Conservation (phyloP, 2,329 filamentous ascomycete species). For the Ophiocordyceps camponoti-floridani region DNA sequence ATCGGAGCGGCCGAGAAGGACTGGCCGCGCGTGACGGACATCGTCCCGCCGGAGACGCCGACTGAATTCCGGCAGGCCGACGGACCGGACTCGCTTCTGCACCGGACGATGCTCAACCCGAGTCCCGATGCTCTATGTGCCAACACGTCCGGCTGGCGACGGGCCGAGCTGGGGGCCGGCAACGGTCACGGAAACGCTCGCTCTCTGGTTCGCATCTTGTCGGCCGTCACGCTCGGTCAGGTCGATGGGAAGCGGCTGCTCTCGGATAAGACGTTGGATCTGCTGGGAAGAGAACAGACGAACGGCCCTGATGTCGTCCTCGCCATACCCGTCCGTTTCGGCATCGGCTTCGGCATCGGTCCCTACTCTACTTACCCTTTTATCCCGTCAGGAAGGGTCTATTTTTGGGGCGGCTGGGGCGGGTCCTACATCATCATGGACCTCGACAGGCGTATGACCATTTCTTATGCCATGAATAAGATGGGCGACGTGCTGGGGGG, state of each 20-base stretch:
- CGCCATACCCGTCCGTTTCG: background rate
- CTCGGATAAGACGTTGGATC: constrained; percentile 20
- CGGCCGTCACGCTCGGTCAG: constrained; percentile 6
- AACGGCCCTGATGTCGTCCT: constrained; percentile 8
- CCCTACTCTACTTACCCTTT: background rate
- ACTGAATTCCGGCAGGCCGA: background rate
- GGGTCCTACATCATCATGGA: background rate
- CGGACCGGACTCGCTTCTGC: background rate
- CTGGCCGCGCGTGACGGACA: constrained; percentile 18
- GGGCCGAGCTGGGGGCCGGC: constrained; percentile 19
- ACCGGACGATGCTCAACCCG: background rate
- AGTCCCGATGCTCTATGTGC: background rate
- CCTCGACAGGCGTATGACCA: background rate
- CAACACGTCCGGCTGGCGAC: constrained; percentile 15
- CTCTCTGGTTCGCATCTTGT: constrained; percentile 21
- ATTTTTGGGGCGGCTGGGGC: background rate
- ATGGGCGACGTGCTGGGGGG: background rate
- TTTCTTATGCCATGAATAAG: background rate
- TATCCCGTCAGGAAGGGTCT: background rate
- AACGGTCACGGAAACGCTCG: constrained; percentile 28
- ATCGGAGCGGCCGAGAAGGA: constrained; percentile 23
- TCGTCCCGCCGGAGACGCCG: constrained; percentile 11
- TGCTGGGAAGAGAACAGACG: constrained; percentile 25
- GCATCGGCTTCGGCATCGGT: background rate
- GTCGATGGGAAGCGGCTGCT: constrained; percentile 14